These are phyloP conservation scores for Lipomyces orientalis DNA, from an alignment of 805 yeast genomes.

Conservation along the genomic window DNA sequence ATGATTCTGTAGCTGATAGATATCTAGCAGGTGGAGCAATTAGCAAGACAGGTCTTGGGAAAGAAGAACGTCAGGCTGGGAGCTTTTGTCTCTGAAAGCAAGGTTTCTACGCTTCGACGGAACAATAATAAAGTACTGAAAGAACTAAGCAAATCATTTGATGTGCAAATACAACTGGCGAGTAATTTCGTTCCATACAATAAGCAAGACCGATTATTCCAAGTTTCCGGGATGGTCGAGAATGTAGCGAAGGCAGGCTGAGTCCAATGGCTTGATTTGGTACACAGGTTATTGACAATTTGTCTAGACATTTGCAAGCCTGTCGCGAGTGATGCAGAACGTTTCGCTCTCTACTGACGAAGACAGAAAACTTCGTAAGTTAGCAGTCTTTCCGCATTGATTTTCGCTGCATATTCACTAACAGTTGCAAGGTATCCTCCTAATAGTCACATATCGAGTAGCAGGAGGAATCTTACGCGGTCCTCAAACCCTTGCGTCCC, in stretches of 20 bases:
- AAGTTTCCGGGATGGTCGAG: not conserved
- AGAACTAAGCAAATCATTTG: not conserved
- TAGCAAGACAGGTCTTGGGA: not conserved
- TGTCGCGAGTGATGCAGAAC: not conserved
- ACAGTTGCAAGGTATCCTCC: not conserved
- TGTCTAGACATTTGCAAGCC: not conserved
- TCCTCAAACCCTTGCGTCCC: not conserved
- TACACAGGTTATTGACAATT: not conserved
- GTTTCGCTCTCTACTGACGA: not conserved
- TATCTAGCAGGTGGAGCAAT: not conserved
- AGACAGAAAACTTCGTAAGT: constrained; percentile 1
- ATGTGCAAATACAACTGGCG: not conserved
- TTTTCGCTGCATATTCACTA: not conserved
- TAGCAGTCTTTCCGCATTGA: not conserved
- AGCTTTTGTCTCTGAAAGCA: not conserved
- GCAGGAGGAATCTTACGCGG: not conserved
- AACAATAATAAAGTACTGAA: not conserved
- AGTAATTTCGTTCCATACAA: not conserved
- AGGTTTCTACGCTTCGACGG: not conserved
- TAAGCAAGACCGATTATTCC: not conserved
- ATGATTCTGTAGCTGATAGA: not conserved
- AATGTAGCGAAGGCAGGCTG: not conserved
- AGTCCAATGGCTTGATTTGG: not conserved
- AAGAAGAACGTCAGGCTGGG: not conserved
- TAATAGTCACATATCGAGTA: not conserved